Evolutionary conservation across 2,329 filamentous ascomycete species (phyloP).

Genomic region (Cordyceps javanica): DNA sequence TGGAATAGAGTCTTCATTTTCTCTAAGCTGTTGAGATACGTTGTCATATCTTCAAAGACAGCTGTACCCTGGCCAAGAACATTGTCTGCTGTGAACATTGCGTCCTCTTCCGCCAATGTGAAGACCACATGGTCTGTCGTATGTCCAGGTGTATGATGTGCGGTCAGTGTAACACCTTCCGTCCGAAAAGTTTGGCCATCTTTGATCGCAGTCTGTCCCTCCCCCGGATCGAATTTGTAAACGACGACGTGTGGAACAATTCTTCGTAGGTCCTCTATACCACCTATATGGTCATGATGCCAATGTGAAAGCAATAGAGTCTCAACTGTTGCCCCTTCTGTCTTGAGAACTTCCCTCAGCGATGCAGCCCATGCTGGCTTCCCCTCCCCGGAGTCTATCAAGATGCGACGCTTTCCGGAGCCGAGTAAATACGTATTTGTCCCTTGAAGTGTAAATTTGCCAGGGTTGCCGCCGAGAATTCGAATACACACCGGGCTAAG

Average conservation of each 20-base stretch:
- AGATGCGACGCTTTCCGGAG: constrained; percentile 62
- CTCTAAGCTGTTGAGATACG: constrained; percentile 63
- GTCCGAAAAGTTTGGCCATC: constrained; percentile 50
- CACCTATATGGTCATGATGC: constrained; percentile 81
- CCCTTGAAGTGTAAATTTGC: constrained; percentile 69
- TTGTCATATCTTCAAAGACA: constrained; percentile 70
- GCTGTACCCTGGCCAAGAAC: constrained; percentile 81
- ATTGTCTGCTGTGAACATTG: constrained; percentile 86
- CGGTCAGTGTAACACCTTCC: constrained; percentile 60
- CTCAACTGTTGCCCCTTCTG: constrained; percentile 64
- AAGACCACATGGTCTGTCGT: constrained; percentile 78
- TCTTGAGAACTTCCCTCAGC: constrained; percentile 56
- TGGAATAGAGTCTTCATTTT: constrained; percentile 61
- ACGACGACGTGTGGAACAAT: constrained; percentile 58
- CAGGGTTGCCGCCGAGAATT: constrained; percentile 84
- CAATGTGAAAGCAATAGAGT: constrained; percentile 79
- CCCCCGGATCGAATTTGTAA: constrained; percentile 58
- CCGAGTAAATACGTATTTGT: constrained; percentile 96
- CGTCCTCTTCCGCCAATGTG: constrained; percentile 68
- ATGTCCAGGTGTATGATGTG: constrained; percentile 60
- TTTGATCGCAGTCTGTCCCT: constrained; percentile 37
- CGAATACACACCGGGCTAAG: constrained; percentile 74
- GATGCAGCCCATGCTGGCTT: constrained; percentile 63
- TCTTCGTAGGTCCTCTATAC: constrained; percentile 61
- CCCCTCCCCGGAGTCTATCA: constrained; percentile 90